A percentile compares a stretch with the other conserved stretches of the same genome.
Conservation (phyloP, 2,329 filamentous ascomycete species). For the Albifimbria verrucaria region DNA sequence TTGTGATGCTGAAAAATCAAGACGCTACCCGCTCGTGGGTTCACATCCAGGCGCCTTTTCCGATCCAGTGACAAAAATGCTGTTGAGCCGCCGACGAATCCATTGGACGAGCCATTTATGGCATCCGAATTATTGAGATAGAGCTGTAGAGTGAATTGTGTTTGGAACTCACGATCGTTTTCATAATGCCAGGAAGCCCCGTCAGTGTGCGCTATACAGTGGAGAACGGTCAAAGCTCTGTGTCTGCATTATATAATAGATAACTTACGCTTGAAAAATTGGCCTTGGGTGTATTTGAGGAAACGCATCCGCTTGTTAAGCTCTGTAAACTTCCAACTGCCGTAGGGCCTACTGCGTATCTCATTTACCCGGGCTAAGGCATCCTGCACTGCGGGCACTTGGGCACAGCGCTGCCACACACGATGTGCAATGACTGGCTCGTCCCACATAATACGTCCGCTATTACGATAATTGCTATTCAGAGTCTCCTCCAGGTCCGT, state of each 20-base stretch:
- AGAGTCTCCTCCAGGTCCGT: slow-evolving; percentile 59
- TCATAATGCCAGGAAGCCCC: slow-evolving; percentile 54
- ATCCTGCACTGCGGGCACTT: slow-evolving; percentile 37
- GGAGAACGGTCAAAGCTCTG: not conserved
- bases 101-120: slow-evolving; percentile 12
- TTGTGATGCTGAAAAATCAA: slow-evolving; percentile 56
- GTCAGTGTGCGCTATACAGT: slow-evolving; percentile 60
- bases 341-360: slow-evolving; percentile 13
- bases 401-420: slow-evolving; percentile 57
- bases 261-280: slow-evolving; percentile 62
- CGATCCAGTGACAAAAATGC: slow-evolving; percentile 46
- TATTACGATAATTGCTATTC: slow-evolving; percentile 57
- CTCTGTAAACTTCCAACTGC: slow-evolving; percentile 41
- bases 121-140: slow-evolving; percentile 33
- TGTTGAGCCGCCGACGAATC: slow-evolving; percentile 49
- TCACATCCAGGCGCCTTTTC: slow-evolving; percentile 44
- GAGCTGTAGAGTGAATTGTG: slow-evolving; percentile 54
- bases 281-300: slow-evolving; percentile 66
- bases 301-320: slow-evolving; percentile 75
- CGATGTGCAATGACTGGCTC: slow-evolving; percentile 56
- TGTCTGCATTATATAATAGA: not conserved
- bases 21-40: slow-evolving; percentile 55
- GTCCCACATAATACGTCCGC: slow-evolving; percentile 78
- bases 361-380: slow-evolving; percentile 31
- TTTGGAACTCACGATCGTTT: slow-evolving; percentile 40